These are phyloP conservation scores for Fagus sylvatica DNA, from an alignment of 306 rosid genomes.

Conservation along the genomic window DNA sequence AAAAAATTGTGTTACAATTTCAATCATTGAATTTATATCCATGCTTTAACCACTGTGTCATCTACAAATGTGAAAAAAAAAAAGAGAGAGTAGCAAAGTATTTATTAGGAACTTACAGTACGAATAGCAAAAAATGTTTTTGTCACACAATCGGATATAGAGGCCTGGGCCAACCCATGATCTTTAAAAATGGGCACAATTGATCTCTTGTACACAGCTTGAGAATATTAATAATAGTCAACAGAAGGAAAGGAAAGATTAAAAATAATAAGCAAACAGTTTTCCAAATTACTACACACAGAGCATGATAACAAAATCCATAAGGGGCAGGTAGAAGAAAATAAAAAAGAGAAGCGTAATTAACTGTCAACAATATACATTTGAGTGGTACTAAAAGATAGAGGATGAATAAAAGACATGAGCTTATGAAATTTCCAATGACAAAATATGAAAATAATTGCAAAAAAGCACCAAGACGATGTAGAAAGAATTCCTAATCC, in stretches of 20 bases:
- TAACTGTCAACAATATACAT: not conserved
- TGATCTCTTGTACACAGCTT: constrained; percentile 91
- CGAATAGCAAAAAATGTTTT: constrained; percentile 96
- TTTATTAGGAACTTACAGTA: not conserved
- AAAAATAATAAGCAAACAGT: not conserved
- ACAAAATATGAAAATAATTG: too few relatives aligned
- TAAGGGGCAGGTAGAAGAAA: not conserved
- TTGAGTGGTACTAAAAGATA: too few relatives aligned
- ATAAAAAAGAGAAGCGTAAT: not conserved
- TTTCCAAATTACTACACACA: too few relatives aligned
- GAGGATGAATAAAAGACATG: too few relatives aligned
- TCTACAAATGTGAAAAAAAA: too few relatives aligned
- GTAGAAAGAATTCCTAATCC: too few relatives aligned
- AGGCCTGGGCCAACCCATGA: constrained; percentile 88
- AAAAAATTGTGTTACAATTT: too few relatives aligned
- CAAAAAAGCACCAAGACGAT: too few relatives aligned
- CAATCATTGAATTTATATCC: too few relatives aligned
- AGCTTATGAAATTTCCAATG: too few relatives aligned
- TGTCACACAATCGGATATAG: constrained; percentile 80
- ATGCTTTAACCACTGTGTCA: too few relatives aligned
- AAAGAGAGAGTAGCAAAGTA: too few relatives aligned
- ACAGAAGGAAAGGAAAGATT: constrained; percentile 25
- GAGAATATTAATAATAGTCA: constrained; percentile 38
- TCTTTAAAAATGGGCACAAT: constrained; percentile 78
- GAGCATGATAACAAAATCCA: not conserved